Base-by-base conservation (phyloP, 2,329 filamentous ascomycete genomes). In the Fusarium clavum region DNA sequence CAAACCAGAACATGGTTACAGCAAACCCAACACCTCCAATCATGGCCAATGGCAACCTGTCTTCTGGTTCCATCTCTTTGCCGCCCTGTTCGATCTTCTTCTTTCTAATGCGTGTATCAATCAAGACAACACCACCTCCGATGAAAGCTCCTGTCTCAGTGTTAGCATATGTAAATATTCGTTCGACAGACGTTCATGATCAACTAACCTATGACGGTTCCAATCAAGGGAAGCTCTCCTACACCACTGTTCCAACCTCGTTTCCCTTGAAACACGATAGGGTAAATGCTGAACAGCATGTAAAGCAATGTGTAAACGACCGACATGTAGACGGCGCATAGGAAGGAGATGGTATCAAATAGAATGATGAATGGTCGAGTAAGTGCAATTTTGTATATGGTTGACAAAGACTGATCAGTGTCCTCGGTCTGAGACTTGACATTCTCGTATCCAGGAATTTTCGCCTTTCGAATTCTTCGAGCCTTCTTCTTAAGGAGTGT, bases 261-360 rank as follows among this genome's bases (percentile, higher is more conserved):
- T 7, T 83, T 72, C 91, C 86, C 25, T 25, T 73, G 71, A 80
- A 91, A 97, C 61, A 97, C 84, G 65, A 89, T 86, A 24, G 87
- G 85, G 73, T 81, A 90, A 61, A 89, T 89, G 55, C 91, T 84
- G 80, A 91, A 91, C 81, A 91, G 91, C 89, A 92, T 91, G 82
- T 91, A 91, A 10, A 91, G 81, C 12, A 91, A 79, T 5, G 89
- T 90, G 76, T 92, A 92, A 11, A 94, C 83, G 6, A 94, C 90
- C 1, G 88, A 90, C 92, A 94, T 94, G 83, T 96, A 96, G 2
- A 95, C 74, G 2, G 90, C 88, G 69, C 96, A 90, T 73, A 94
- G 87, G 65, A 96, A 86, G 38, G 96, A 92, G 74, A 96, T 96
- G 18, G 91, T 88, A 78, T 96, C 93, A 80, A 94, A 93, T 32